These are phyloP conservation scores for Myriangium duriaei DNA, from an alignment of 2,329 filamentous ascomycete species.

Conservation along the genomic window DNA sequence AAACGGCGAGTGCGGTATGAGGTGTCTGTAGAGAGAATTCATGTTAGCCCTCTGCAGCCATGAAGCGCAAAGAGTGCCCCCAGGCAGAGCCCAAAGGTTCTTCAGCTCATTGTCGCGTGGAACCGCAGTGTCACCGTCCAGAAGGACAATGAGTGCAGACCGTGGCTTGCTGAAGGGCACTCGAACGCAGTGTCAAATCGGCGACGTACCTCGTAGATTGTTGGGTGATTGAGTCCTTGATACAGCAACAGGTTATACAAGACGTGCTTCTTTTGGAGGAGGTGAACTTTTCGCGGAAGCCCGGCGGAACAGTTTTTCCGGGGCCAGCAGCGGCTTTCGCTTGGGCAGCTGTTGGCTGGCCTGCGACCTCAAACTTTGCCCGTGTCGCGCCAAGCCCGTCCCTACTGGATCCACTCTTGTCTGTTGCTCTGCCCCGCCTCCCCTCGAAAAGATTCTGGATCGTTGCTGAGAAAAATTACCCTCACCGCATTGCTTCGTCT, in stretches of 20 bases:
- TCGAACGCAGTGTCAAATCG: constrained; percentile 17
- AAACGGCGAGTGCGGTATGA: constrained; percentile 51
- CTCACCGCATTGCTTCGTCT: constrained; percentile 6
- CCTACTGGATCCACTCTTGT: not conserved
- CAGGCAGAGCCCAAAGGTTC: constrained; percentile 45
- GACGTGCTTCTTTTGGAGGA: constrained; percentile 1
- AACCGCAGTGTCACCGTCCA: constrained; percentile 33
- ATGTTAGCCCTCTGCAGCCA: constrained; percentile 52
- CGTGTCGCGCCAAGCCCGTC: constrained; percentile 1
- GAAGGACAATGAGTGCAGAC: constrained; percentile 29
- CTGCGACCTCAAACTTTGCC: not conserved
- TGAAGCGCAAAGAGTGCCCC: constrained; percentile 58
- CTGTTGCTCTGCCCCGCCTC: constrained; percentile 8
- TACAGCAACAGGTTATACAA: not conserved
- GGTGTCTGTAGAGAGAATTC: constrained; percentile 40
- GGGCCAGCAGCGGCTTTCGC: too few relatives aligned
- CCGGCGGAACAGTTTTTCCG: constrained; percentile 8
- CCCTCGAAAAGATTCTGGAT: constrained; percentile 9
- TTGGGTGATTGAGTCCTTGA: constrained; percentile 7
- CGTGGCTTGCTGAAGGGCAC: constrained; percentile 41
- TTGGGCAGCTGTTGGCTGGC: constrained; percentile 1
- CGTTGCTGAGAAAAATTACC: constrained; percentile 3
- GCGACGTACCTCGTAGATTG: constrained; percentile 24
- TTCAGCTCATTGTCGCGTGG: constrained; percentile 48
- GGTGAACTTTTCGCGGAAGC: constrained; percentile 10